Evolutionary conservation across 805 yeast species (phyloP), one percentile per base, ranked within the genome.

Genomic region (Myxozyma monticola): DNA sequence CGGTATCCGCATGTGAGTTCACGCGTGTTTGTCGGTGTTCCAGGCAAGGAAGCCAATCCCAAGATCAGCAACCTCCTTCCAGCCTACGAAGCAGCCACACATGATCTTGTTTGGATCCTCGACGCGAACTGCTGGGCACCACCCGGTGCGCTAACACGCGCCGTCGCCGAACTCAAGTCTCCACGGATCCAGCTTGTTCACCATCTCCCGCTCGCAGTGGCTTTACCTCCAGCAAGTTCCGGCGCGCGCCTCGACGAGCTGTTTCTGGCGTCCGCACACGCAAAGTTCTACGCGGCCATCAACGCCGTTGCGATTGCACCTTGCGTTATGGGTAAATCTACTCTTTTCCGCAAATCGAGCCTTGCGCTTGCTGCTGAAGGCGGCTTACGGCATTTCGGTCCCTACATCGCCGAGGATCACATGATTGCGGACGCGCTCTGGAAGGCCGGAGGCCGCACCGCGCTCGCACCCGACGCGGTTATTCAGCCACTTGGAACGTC

Each of bases 251-350:
- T 88, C 36, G 96, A 88, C 68, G 95, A 88, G 67, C 82, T 87
- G 86, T 88, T 88, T 64, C 70, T 88, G 61, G 74, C 84, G 44
- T 83, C 96, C 0, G 80, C 95, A 0, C 96, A 88, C 69, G 81
- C 90, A 45, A 87, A 87, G 68, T 88, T 89, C 65, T 88, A 88
- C 65, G 81, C 83, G 4, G 82, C 88, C 28, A 79, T 88, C 62
- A 88, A 88, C 65, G 79, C 81, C 52, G 69, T 84, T 8, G 78
- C 83, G 4, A 68, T 86, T 29, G 95, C 95, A 0, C 95, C 96
- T 0, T 88, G 96, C 68, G 93, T 88, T 37, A 88, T 85, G 72
- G 96, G 96, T 8, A 88, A 89, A 64, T 85, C 93, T 7, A 88
- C 88, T 62, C 59, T 88, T 44, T 89, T 85, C 66, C 72, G 90